Evolutionary conservation across 129 eudicot genomes (phyloP), one percentile per base, ranked within the genome.

Genomic region (Centella asiatica): DNA sequence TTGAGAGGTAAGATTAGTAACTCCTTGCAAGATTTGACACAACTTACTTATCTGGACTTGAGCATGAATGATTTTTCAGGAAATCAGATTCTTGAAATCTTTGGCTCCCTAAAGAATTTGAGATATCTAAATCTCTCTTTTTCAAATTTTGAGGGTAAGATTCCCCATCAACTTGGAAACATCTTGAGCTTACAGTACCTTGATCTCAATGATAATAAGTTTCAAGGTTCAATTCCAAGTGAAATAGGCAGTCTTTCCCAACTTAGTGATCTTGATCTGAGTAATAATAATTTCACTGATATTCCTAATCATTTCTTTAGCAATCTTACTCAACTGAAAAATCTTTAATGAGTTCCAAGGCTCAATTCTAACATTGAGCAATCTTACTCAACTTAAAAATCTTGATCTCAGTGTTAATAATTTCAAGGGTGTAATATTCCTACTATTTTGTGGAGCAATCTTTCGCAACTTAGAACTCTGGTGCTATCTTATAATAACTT

Each of bases 141-240:
- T 17, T 45, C n/a, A 17, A 4, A 3, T 15, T 12, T 45, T 15
- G 51, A 0, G 19, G 51, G 51, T 45, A 45, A 45, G 25, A 7
- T 45, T 45, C 51, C 51, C 22, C 51, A 14, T 45, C 5, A 18
- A 15, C 51, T 45, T 3, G 51, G 51, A 45, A 45, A 45, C n/a
- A 6, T 45, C 19, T 45, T 22, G 6, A 18, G 1, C 19, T 45
- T 45, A 22, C 24, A 45, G 22, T 17, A 45, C 22, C 51, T 45
- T 18, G 6, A 45, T 45, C 51, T 45, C 22, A 1, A 2, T n/a
- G 31, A 20, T 4, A 49, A 49, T 49, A 49, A 1, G 6, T 60
- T 75, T 12, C n/a, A 32, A 13, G 51, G 58, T n/a, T 26, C 59
- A 9, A 6, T 57, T 20, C 73, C 66, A 26, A 29, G 7, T 6